Conservation (phyloP, 176 grass and related monocot species). For the Elymus sibiricus region DNA sequence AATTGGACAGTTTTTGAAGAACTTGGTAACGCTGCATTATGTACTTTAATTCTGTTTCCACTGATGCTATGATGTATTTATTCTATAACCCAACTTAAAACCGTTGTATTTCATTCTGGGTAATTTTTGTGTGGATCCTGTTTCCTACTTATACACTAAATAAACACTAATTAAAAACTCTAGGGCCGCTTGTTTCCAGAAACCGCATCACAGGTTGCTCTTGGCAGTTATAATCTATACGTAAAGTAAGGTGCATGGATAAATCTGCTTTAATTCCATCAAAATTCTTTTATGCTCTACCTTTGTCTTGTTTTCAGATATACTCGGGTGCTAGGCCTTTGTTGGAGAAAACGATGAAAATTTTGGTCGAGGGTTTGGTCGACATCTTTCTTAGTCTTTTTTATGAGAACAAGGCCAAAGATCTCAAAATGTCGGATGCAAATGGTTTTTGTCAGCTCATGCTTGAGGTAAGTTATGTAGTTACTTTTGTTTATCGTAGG, state of each 20-base stretch:
- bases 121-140: not conserved
- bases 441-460: conserved; percentile 98
- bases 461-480: conserved; percentile 73
- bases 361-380: conserved; percentile 89
- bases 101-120: not conserved
- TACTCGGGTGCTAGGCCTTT: conserved; percentile 89
- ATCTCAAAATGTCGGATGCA: conserved; percentile 68
- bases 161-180: not conserved
- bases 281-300: not conserved
- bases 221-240: not conserved
- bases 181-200: not conserved
- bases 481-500: conserved; percentile 9
- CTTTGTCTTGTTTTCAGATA: conserved; percentile 55
- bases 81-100: not conserved
- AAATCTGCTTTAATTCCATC: not conserved
- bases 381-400: conserved; percentile 95
- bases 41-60: not conserved
- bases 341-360: conserved; percentile 78
- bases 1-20: not conserved
- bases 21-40: not conserved
- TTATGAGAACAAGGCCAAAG: conserved; percentile 85
- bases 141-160: conserved; percentile 9
- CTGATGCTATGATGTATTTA: not conserved
- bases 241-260: conserved; percentile 4
- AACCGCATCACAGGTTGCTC: not conserved